Base-by-base conservation (phyloP, 2,329 filamentous ascomycete species). In the Calonectria leucothoes region DNA sequence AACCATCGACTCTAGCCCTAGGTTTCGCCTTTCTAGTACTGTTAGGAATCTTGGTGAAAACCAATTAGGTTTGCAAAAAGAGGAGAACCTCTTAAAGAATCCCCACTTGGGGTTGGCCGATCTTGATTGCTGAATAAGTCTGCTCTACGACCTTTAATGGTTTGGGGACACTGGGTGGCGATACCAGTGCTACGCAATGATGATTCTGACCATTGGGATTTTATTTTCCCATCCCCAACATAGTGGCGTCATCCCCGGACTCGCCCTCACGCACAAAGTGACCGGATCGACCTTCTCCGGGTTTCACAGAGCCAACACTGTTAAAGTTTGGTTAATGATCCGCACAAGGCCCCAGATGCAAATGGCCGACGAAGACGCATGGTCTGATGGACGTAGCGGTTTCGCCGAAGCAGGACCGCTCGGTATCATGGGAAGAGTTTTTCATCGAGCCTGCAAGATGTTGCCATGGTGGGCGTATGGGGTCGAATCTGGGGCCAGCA, bases 371-470 rank as follows among this genome's bases (percentile, higher is more conserved):
- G 55, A 61, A 37, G 31, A 29, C 23, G 11, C n/a, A 37, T 61
- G 55, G 55, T 35, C 23, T 37, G 55, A 61, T 39, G 11, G 35
- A 61, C 33, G 35, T 25, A 20, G 33, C 14, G 27, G 35, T 61
- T 23, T 61, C 12, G 55, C 55, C 55, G 55, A 61, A 61, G 55
- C 55, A 61, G 55, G 55, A 61, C 55, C 55, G 55, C 35, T 61
- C 55, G 55, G 55, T 61, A 61, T 27, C 55, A 61, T 25, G 55
- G 23, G n/a, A 27, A 61, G 12, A 17, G 12, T 14, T 27, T 27
- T 61, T 61, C 33, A 39, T 39, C 3, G 23, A 61, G 7, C 33
- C 33, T 25, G 55, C 33, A 23, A 61, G 55, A 61, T 61, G 12
- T 17, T 27, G 14, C 33, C 55, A 61, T 61, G n/a, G 55, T 37